Evolutionary conservation across 176 grass and related monocot species (phyloP), one percentile per base, ranked within the genome.

Genomic region (Zoysia pacifica): DNA sequence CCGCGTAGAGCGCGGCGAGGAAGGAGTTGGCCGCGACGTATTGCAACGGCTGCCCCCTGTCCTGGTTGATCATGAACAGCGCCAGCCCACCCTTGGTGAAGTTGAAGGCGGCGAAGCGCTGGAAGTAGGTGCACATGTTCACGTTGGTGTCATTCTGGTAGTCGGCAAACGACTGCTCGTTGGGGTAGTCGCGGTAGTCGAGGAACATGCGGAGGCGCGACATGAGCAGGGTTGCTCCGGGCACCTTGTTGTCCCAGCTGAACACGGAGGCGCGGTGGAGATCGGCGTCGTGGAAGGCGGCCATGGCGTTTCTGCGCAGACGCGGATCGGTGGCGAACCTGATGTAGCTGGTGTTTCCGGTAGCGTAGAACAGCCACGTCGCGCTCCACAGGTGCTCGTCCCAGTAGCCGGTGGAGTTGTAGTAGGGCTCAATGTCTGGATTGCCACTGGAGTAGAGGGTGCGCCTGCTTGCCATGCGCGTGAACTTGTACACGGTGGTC

Each of bases 171-270:
- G 78, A 89, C 86, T 98, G 92, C 90, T 94, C 92, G 77, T 94
- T 94, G 9, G 95, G 92, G 56, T 94, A 98, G 0, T 92, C 95
- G 28, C 0, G 92, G 95, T 28, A 28, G 80, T 89, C 93, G 78
- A 94, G 66, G 90, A 98, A 94, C 81, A 98, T 88, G 71, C 95
- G 85, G 18, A 98, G 69, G 41, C 95, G 83, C 1, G 92, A 87
- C 2, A 98, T 78, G 41, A 98, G 90, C 62, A 98, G 79, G 58
- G 87, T 35, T 12, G 95, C 92, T 4, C 92, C 95, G 2, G 95
- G 95, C 35, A 94, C 82, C 80, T 98, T 98, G 90, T 98, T 98
- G 85, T 98, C 95, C 95, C 95, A 98, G 81, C 90, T 94, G 80
- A 98, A 86, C 47, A 93, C 92, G 48, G 87, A 59, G 73, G 82